phyloP scores from a whole-genome alignment of 257 asterid species.

The Eustoma russellianum region DNA sequence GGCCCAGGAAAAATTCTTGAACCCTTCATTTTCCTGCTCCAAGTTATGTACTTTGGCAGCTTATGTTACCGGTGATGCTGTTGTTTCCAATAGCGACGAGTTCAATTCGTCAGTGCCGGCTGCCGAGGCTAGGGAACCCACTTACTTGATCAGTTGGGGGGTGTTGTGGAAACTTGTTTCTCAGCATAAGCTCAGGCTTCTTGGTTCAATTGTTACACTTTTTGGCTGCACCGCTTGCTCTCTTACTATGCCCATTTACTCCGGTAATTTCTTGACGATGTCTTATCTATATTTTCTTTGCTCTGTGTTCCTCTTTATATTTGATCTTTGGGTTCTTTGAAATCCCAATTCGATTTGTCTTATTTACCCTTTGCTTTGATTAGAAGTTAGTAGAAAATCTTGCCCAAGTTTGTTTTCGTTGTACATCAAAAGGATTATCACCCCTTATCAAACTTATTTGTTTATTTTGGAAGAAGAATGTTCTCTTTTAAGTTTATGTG shows the following conservation, averaged over 20 bases:
- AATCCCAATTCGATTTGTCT: background rate
- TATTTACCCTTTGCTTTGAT: too few relatives aligned
- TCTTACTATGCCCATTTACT: conserved; percentile 71
- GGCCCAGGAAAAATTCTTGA: conserved; percentile 12
- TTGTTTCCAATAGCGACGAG: conserved; percentile 47
- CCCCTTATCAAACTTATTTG: too few relatives aligned
- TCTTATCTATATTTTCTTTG: background rate
- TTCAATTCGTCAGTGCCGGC: conserved; percentile 30
- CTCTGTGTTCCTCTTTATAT: background rate
- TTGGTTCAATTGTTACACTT: conserved; percentile 47
- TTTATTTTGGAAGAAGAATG: background rate
- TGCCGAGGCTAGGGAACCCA: conserved; percentile 30
- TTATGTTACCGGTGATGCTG: conserved; percentile 64
- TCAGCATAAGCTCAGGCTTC: conserved; percentile 60
- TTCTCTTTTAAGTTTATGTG: background rate
- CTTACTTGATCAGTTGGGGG: conserved; percentile 72
- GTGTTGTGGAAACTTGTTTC: conserved; percentile 60
- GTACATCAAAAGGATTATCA: background rate
- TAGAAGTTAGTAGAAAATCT: background rate
- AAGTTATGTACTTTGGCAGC: conserved; percentile 26
- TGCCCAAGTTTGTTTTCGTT: background rate
- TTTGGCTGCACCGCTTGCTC: conserved; percentile 63
- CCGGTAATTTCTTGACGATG: conserved; percentile 30
- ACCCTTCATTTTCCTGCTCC: background rate
- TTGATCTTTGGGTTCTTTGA: background rate